A percentile compares a stretch with the other conserved stretches of the same genome.
Conservation (phyloP, 2,329 filamentous ascomycete genomes). For the Ophiocordyceps unilateralis region DNA sequence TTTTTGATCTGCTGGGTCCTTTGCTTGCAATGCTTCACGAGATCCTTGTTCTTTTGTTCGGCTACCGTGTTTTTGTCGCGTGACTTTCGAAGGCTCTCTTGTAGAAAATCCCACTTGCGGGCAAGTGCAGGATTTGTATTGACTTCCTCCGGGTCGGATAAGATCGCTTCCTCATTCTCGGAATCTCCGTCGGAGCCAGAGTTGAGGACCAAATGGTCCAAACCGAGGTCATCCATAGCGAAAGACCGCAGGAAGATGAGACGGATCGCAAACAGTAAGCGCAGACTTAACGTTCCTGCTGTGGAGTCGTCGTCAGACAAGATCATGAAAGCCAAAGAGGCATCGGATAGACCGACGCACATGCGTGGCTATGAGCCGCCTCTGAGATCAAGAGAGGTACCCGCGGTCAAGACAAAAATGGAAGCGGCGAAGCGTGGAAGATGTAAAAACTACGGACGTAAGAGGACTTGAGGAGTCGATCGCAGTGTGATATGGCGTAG, state of each 20-base stretch:
- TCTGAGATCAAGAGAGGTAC: no score
- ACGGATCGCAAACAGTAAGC: not conserved
- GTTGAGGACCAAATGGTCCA: not conserved
- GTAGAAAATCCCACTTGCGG: not conserved
- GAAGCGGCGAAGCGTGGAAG: no score
- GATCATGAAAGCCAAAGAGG: no score
- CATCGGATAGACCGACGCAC: no score
- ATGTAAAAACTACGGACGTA: no score
- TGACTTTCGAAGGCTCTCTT: not conserved
- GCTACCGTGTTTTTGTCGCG: not conserved
- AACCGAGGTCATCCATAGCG: not conserved
- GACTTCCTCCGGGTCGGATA: not conserved
- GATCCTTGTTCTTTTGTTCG: no score
- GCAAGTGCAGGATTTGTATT: not conserved
- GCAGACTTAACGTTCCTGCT: not conserved
- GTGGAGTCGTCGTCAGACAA: not conserved
- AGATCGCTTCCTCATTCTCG: not conserved
- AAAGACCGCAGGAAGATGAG: not conserved
- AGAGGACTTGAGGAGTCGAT: no score
- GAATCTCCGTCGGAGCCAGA: not conserved
- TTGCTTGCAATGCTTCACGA: not conserved
- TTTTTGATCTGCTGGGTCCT: not conserved
- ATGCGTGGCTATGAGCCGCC: no score
- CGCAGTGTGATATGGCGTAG: no score
- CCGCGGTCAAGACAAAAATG: no score